Base-by-base conservation (phyloP, 805 yeast species). In the Komagataella mondaviorum region DNA sequence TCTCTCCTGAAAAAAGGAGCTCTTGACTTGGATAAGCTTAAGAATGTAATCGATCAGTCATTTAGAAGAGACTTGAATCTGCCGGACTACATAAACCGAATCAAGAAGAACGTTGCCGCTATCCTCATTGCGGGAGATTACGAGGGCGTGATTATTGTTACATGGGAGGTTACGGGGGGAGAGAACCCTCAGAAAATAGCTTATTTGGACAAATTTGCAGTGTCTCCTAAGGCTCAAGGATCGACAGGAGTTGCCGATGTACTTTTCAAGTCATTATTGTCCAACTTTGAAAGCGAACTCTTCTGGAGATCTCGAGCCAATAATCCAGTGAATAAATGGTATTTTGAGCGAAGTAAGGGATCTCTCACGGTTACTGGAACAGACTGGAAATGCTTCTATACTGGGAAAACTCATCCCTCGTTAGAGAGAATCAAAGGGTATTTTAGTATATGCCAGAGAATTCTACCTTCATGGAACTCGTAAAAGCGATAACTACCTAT, bases 241-340 rank as follows among this genome's bases (percentile, higher is more conserved):
- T 80, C 93, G 0, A 82, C 95, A 3, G 95, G 97, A 4, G 81
- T 91, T 12, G 97, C 99, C 0, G 99, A 93, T 62, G 80, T 93
- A 20, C 82, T 91, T 22, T 89, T 93, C 71, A 93, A 91, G 62
- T 73, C 85, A 6, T 79, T 93, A 72, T 68, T 80, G 7, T 71
- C 71, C 45, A 78, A 77, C 49, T 90, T 82, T 61, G 85, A 88
- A 0, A 67, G 74, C 14, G 93, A 88, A 61, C 64, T 89, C 10
- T 68, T 93, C 1, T 93, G 99, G 99, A 77, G 99, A 59, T 91
- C 98, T 1, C 71, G 96, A 48, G 76, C 76, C 53, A 77, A 69
- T 51, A 93, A 93, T 64, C 96, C 96, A 0, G 96, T 93, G 6
- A 93, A 93, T 69, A 89, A 89, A 61, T 93, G 99, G 99, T 91